Evolutionary conservation across 2,329 filamentous ascomycete genomes (phyloP).

Genomic region (Ampelomyces quisqualis): DNA sequence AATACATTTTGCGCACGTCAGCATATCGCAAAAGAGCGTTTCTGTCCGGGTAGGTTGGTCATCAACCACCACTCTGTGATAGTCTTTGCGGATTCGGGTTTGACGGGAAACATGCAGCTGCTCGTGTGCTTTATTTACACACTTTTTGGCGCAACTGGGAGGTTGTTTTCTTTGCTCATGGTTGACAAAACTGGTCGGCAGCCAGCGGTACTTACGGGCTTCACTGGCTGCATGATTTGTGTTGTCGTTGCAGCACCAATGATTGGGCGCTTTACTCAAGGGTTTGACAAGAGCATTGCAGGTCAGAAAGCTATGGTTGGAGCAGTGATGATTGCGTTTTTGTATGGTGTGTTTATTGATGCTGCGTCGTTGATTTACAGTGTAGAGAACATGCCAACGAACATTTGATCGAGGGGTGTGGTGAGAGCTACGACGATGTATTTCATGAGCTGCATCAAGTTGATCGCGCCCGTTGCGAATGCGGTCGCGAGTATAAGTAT

Average conservation of each 20-base stretch:
- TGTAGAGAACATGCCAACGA: conserved; percentile 25
- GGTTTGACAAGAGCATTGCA: conserved; percentile 9
- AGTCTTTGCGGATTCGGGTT: conserved; percentile 25
- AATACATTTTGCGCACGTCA: conserved; percentile 22
- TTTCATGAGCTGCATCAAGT: conserved; percentile 19
- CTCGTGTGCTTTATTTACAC: conserved; percentile 31
- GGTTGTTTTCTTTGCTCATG: conserved; percentile 23
- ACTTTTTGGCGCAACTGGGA: conserved; percentile 25
- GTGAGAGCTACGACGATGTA: conserved; percentile 20
- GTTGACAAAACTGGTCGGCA: conserved; percentile 26
- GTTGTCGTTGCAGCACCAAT: conserved; percentile 28
- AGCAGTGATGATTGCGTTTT: conserved; percentile 24
- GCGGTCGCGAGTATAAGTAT: conserved; percentile 27
- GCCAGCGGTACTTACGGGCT: conserved; percentile 25
- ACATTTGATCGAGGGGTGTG: conserved; percentile 19
- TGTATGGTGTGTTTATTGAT: conserved; percentile 24
- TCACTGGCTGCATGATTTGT: conserved; percentile 19
- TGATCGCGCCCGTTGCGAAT: conserved; percentile 19
- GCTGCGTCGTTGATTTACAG: conserved; percentile 28
- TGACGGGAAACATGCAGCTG: conserved; percentile 21
- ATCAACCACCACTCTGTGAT: conserved; percentile 32
- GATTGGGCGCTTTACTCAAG: conserved; percentile 22
- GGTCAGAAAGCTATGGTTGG: conserved; percentile 26
- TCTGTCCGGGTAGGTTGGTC: conserved; percentile 21
- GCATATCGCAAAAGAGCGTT: conserved; percentile 26